Conservation (phyloP, 495 filamentous ascomycete species). For the Hypoxylon perforatum region DNA sequence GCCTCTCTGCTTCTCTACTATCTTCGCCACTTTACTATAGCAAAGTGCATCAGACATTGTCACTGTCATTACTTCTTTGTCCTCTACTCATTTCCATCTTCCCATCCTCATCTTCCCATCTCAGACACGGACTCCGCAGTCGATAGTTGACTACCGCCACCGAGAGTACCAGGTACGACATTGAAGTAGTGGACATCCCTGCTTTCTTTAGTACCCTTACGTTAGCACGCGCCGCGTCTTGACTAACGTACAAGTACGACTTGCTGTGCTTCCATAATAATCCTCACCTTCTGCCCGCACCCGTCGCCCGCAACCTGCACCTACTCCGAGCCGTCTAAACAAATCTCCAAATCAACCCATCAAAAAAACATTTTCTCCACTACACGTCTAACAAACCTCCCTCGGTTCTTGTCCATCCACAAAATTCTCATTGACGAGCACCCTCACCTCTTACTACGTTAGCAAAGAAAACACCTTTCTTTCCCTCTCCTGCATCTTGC, state of each 20-base stretch:
- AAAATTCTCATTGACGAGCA: conserved; percentile 16
- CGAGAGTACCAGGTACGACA: no score
- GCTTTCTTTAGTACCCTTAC: neutral
- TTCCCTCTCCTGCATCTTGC: neutral
- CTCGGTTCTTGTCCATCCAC: conserved; percentile 36
- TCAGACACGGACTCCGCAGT: conserved; percentile 4
- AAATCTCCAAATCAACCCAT: conserved; percentile 37
- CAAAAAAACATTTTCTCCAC: conserved; percentile 33
- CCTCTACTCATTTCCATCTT: no score
- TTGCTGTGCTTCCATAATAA: conserved; percentile 1
- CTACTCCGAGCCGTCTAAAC: conserved; percentile 41
- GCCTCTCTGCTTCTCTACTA: neutral
- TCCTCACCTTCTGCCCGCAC: neutral
- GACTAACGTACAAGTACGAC: neutral
- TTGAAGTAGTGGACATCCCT: no score
- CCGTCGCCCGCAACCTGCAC: conserved; percentile 22
- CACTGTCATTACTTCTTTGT: conserved; percentile 2
- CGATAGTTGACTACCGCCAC: no score
- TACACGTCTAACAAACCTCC: conserved; percentile 33
- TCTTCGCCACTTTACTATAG: conserved; percentile 11
- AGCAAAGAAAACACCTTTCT: conserved; percentile 10
- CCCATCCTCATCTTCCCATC: conserved; percentile 3
- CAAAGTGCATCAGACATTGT: neutral
- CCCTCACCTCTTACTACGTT: conserved; percentile 4
- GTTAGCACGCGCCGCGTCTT: neutral